Evolutionary conservation across 495 filamentous ascomycete species (phyloP), one percentile per base, ranked within the genome.

Genomic region (Daldinia grandis): DNA sequence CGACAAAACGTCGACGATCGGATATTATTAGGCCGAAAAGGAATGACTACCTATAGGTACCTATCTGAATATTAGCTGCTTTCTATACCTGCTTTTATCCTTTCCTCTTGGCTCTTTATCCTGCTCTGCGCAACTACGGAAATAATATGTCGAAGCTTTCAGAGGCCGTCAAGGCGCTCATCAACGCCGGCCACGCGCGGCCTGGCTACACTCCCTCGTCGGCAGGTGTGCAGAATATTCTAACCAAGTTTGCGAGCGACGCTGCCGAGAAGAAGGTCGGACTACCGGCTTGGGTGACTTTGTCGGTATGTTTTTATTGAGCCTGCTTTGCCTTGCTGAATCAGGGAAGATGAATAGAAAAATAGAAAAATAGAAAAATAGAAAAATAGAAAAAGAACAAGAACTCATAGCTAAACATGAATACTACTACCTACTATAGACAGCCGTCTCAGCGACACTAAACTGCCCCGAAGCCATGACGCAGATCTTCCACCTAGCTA

Each of bases 361-460:
- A 35, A 37, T 30, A 15, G 28, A 15, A 27, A 27, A 28, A 14
- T 1, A 17, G 10, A 19, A 17, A 33, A 28, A 15, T 10, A 21
- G 47, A 24, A 14, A 24, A 33, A 49, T 24, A 49, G 31, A 55
- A 5, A 42, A 38, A 38, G 31, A 35, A 17, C n/a, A 44, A 19
- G 24, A 58, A 64, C 19, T 54, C 53, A 6, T 6, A 59, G 60
- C 40, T 68, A 40, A 76, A 47, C 19, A 27, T 59, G 12, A 53
- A 47, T 33, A 15, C n/a, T 67, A 24, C 3, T 53, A 35, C 14
- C 3, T 53, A 35, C 14, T 1, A 12, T 56, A 91, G 87, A 89
- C 90, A 2, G 90, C 89, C 38, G 88, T 88, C 31, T 91, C 90
- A n/a, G 88, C 91, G 80, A 92, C 90, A 1, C 84, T 92, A 83